Percentiles rank a stretch among this genome's conserved stretches.
Conservation (phyloP, 1,139 yeast species). For the Waltiozyma sp. region DNA sequence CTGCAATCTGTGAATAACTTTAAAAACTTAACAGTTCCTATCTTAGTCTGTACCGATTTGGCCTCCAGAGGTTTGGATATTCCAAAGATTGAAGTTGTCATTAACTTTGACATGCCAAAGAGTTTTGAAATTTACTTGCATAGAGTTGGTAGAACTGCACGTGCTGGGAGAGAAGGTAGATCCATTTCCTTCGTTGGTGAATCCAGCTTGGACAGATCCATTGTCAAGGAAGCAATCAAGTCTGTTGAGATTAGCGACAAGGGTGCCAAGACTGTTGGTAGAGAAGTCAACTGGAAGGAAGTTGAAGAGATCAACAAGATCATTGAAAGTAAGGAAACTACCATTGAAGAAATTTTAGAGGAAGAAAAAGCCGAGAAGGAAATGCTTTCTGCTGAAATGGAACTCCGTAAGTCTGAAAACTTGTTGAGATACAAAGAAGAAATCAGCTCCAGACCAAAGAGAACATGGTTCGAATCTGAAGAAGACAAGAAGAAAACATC, state of each 20-base stretch:
- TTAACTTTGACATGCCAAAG: conserved; percentile 94
- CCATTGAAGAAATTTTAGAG: conserved; percentile 63
- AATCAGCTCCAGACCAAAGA: conserved; percentile 79
- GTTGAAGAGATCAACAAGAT: conserved; percentile 57
- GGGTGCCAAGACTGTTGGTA: conserved; percentile 56
- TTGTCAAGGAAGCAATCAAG: conserved; percentile 81
- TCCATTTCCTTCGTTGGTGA: conserved; percentile 94
- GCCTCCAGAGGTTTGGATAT: conserved; percentile 99
- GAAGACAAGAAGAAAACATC: conserved; percentile 47
- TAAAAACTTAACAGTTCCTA: conserved; percentile 72
- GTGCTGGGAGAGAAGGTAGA: conserved; percentile 95
- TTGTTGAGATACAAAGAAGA: conserved; percentile 70
- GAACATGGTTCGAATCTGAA: conserved; percentile 93
- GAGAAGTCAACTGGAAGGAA: conserved; percentile 79
- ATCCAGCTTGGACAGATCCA: conserved; percentile 67
- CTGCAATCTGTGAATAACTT: conserved; percentile 72
- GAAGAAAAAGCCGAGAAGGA: conserved; percentile 90
- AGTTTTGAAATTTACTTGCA: conserved; percentile 83
- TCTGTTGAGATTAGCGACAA: conserved; percentile 27
- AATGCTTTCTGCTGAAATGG: conserved; percentile 81
- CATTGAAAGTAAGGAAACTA: conserved; percentile 46
- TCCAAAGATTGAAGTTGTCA: conserved; percentile 89
- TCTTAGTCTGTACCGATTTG: conserved; percentile 89
- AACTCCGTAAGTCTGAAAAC: conserved; percentile 75
- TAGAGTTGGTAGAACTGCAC: conserved; percentile 98